Conservation (phyloP, 371 early-diverging fungal species). For the Mortierella sp. region DNA sequence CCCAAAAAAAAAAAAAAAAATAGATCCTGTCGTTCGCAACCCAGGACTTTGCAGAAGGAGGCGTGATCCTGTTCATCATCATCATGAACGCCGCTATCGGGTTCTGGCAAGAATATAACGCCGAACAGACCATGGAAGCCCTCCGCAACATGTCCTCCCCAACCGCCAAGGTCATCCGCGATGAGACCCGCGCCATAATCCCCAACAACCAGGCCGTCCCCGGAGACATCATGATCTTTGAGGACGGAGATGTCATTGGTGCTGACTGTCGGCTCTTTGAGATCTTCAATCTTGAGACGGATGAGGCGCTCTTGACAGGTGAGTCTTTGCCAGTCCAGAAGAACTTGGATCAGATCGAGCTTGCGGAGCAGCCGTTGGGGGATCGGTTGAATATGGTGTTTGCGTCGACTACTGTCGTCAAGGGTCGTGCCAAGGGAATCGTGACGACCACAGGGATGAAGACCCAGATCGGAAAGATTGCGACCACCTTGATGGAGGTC, state of each 20-base stretch:
- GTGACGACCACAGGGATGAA: slow-evolving; percentile 87
- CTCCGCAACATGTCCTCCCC: slow-evolving; percentile 86
- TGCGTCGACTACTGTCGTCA: slow-evolving; percentile 77
- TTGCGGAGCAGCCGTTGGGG: slow-evolving; percentile 66
- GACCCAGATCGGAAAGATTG: slow-evolving; percentile 94
- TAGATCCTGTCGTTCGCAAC: slow-evolving; percentile 68
- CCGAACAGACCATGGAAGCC: slow-evolving; percentile 92
- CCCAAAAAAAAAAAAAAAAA: no score
- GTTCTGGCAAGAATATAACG: slow-evolving; percentile 90
- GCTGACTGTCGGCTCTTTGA: slow-evolving; percentile 91
- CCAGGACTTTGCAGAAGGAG: slow-evolving; percentile 75
- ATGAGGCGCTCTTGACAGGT: slow-evolving; percentile 93
- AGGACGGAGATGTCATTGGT: slow-evolving; percentile 90
- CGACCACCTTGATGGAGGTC: slow-evolving; percentile 82
- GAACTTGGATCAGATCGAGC: slow-evolving; percentile 52
- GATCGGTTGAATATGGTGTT: slow-evolving; percentile 84
- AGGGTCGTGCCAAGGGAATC: slow-evolving; percentile 81
- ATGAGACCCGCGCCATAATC: slow-evolving; percentile 73
- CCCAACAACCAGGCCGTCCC: slow-evolving; percentile 84
- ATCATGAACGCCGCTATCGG: slow-evolving; percentile 85
- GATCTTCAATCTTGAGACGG: slow-evolving; percentile 85
- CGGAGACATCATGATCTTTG: slow-evolving; percentile 85
- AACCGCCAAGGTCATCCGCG: slow-evolving; percentile 82
- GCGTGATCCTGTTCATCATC: slow-evolving; percentile 82
- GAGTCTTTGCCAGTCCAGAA: slow-evolving; percentile 85